Evolutionary conservation across 2,329 filamentous ascomycete genomes (phyloP).

Genomic region (Hansfordia pulvinata): DNA sequence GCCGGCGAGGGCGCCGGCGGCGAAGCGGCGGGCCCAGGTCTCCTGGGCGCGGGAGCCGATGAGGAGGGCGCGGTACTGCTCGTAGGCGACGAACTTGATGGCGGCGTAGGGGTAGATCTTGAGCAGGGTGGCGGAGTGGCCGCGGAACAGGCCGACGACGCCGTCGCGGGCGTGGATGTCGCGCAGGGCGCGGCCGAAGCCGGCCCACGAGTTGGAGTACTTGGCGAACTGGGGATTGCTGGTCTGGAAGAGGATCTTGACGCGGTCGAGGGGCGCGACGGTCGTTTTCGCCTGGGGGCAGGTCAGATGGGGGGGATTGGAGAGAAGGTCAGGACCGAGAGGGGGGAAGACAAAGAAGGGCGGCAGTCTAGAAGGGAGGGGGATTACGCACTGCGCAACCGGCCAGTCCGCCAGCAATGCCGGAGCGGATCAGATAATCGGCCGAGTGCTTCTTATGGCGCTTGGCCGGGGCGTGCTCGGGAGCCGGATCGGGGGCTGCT

Average conservation of each 20-base stretch:
- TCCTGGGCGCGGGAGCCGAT: conserved; percentile 64
- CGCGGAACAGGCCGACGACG: conserved; percentile 66
- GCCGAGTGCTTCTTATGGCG: conserved; percentile 53
- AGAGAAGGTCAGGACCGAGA: conserved; percentile 4
- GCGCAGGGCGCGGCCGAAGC: conserved; percentile 67
- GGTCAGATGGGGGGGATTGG: conserved; percentile 5
- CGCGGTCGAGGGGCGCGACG: conserved; percentile 88
- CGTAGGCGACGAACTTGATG: conserved; percentile 96
- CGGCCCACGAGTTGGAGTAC: conserved; percentile 81
- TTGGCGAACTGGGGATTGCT: conserved; percentile 89
- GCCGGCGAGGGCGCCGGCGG: conserved; percentile 64
- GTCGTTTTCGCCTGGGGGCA: conserved; percentile 71
- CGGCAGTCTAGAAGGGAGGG: conserved; percentile 2
- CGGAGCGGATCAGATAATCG: conserved; percentile 74
- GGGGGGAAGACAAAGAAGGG: no score
- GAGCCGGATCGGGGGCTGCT: conserved; percentile 4
- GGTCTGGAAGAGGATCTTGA: conserved; percentile 97
- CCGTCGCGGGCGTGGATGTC: conserved; percentile 74
- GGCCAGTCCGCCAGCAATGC: conserved; percentile 76
- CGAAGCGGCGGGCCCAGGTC: conserved; percentile 62
- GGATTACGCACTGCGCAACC: conserved; percentile 66
- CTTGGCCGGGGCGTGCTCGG: conserved; percentile 14
- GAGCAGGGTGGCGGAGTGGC: conserved; percentile 85
- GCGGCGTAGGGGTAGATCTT: conserved; percentile 95
- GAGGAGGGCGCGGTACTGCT: conserved; percentile 73